Evolutionary conservation across 495 filamentous ascomycete genomes (phyloP).

Genomic region (Filosporella fistucella): DNA sequence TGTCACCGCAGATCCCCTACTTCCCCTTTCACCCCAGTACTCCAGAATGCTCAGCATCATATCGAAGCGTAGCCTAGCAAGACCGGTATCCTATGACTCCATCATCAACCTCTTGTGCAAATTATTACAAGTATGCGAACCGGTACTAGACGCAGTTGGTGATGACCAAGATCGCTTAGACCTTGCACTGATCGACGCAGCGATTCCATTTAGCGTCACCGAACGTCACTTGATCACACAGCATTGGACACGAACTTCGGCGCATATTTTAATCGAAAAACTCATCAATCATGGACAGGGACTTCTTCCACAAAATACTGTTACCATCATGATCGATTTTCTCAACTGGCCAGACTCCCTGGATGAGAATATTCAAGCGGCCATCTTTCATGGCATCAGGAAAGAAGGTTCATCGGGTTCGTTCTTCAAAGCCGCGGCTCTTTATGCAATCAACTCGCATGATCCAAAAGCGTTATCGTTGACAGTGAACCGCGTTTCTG

Average conservation of each 20-base stretch:
- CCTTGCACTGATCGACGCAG: constrained; percentile 5
- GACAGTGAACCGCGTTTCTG: constrained; percentile 50
- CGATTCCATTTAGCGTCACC: constrained; percentile 29
- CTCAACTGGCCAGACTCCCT: constrained; percentile 26
- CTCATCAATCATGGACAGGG: constrained; percentile 46
- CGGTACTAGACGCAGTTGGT: constrained; percentile 1
- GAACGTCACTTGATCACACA: constrained; percentile 40
- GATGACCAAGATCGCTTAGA: constrained; percentile 15
- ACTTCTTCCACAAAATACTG: constrained; percentile 29
- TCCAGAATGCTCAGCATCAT: constrained; percentile 37
- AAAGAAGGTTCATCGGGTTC: constrained; percentile 7
- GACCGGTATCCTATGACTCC: constrained; percentile 44
- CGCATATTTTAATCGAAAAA: constrained; percentile 45
- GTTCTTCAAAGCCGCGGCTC: constrained; percentile 20
- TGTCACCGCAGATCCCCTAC: constrained; percentile 52
- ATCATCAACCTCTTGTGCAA: constrained; percentile 52
- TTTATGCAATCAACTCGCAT: constrained; percentile 26
- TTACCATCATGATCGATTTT: constrained; percentile 38
- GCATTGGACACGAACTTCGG: constrained; percentile 31
- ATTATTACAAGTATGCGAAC: constrained; percentile 31
- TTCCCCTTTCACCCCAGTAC: constrained; percentile 38
- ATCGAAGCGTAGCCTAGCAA: constrained; percentile 40
- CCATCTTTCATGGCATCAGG: constrained; percentile 19
- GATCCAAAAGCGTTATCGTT: constrained; percentile 38
- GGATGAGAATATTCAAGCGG: constrained; percentile 13